phyloP scores from a whole-genome alignment of 108 stramenopile species.

The Cylindrotheca closterium region DNA sequence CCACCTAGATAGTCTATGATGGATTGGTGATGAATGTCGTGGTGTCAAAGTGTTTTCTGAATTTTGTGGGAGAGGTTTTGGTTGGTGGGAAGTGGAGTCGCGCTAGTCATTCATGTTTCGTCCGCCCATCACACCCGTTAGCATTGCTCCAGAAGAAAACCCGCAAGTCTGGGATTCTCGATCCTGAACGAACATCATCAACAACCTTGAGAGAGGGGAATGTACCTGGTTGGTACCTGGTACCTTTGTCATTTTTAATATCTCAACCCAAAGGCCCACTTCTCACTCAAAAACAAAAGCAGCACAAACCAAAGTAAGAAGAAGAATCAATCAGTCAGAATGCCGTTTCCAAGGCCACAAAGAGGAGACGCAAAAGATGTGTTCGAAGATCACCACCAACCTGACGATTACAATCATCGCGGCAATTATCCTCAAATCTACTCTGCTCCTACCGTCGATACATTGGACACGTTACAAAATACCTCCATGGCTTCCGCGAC shows the following conservation, averaged over 20 bases:
- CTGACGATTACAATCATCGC: not conserved
- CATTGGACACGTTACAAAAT: constrained; percentile 25
- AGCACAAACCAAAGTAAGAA: not conserved
- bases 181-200: not conserved
- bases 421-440: constrained; percentile 22
- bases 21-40: too few species aligned
- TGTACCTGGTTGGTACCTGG: too few species aligned
- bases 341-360: not conserved
- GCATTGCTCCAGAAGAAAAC: too few species aligned
- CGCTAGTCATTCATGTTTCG: too few species aligned
- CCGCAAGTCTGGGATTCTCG: not conserved
- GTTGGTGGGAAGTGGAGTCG: too few species aligned
- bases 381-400: not conserved
- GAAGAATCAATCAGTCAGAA: not conserved
- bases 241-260: too few species aligned
- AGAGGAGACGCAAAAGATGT: not conserved
- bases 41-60: too few species aligned
- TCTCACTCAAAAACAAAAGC: not conserved
- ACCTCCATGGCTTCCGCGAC: not conserved
- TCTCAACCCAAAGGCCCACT: too few species aligned
- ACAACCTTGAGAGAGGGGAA: too few species aligned
- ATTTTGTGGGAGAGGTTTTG: too few species aligned
- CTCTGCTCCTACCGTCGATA: constrained; percentile 42
- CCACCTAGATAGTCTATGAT: too few species aligned
- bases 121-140: too few species aligned